These are phyloP conservation scores for Hepatocystis sp. DNA, from an alignment of 169 alveolate genomes.

Conservation along the genomic window DNA sequence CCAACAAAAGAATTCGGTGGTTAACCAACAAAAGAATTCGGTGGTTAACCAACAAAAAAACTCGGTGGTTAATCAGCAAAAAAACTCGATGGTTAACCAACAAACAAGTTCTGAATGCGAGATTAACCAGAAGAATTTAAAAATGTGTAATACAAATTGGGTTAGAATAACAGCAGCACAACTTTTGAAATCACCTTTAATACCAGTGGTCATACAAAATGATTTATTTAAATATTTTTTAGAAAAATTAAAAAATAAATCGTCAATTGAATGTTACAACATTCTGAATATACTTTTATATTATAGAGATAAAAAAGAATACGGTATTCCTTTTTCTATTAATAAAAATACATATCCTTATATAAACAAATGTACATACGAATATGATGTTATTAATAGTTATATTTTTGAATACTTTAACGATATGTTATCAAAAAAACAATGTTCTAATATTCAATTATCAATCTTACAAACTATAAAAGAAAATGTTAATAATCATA, in stretches of 20 bases:
- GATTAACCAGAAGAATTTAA: not conserved
- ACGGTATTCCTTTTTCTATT: slow-evolving; percentile 3
- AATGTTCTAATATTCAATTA: slow-evolving; percentile 20
- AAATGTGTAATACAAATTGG: not conserved
- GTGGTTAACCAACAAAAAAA: too few species aligned
- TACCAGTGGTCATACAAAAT: slow-evolving; percentile 66
- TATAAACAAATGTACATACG: slow-evolving; percentile 27
- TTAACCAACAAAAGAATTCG: too few species aligned
- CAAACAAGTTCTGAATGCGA: not conserved
- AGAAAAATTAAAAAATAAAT: slow-evolving; percentile 36
- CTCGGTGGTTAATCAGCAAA: not conserved
- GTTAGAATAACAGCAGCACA: slow-evolving; percentile 41
- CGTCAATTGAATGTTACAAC: slow-evolving; percentile 31
- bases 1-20: too few species aligned
- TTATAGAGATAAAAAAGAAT: not conserved
- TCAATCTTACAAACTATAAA: slow-evolving; percentile 15
- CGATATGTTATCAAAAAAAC: slow-evolving; percentile 19
- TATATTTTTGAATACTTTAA: slow-evolving; percentile 44
- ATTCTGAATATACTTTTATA: slow-evolving; percentile 19
- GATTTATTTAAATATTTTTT: slow-evolving; percentile 62
- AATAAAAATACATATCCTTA: slow-evolving; percentile 13
- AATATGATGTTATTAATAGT: slow-evolving; percentile 52
- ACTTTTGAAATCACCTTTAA: slow-evolving; percentile 40
- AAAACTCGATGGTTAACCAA: not conserved
- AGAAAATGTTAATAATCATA: not conserved